Conservation (phyloP, 306 rosid species). For the Cicer pinnatifidum region DNA sequence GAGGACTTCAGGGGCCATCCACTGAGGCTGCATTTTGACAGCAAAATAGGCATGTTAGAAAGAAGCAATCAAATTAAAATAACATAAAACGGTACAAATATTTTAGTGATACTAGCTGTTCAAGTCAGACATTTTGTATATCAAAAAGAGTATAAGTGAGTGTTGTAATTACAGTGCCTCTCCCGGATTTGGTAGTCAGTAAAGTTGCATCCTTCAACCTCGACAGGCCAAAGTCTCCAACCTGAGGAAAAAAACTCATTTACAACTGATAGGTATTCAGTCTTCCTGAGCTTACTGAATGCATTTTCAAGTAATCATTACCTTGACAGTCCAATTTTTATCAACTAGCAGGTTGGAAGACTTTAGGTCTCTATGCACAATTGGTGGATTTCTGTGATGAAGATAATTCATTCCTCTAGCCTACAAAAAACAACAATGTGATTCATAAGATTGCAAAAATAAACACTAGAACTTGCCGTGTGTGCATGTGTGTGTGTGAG, state of each 20-base stretch:
- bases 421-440: conserved; percentile 49
- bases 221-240: conserved; percentile 85
- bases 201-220: conserved; percentile 69
- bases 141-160: conserved; percentile 14
- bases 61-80: conserved; percentile 22
- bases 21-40: conserved; percentile 68
- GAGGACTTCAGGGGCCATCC: conserved; percentile 91
- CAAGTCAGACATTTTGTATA: conserved; percentile 21
- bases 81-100: neutral
- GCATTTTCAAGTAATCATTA: conserved; percentile 36
- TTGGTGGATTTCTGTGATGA: conserved; percentile 82
- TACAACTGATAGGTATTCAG: conserved; percentile 24
- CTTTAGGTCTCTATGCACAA: conserved; percentile 80
- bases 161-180: conserved; percentile 71
- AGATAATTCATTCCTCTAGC: conserved; percentile 85
- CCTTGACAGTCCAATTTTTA: conserved; percentile 87
- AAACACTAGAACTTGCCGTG: conserved; percentile 29
- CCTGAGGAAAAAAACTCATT: conserved; percentile 49
- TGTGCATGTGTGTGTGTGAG: neutral
- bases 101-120: neutral
- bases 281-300: conserved; percentile 19
- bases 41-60: conserved; percentile 32
- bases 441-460: conserved; percentile 18
- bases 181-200: conserved; percentile 66
- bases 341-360: conserved; percentile 79